These are phyloP conservation scores for Podila epicladia DNA, from an alignment of 192 early-diverging fungal genomes.

Conservation along the genomic window DNA sequence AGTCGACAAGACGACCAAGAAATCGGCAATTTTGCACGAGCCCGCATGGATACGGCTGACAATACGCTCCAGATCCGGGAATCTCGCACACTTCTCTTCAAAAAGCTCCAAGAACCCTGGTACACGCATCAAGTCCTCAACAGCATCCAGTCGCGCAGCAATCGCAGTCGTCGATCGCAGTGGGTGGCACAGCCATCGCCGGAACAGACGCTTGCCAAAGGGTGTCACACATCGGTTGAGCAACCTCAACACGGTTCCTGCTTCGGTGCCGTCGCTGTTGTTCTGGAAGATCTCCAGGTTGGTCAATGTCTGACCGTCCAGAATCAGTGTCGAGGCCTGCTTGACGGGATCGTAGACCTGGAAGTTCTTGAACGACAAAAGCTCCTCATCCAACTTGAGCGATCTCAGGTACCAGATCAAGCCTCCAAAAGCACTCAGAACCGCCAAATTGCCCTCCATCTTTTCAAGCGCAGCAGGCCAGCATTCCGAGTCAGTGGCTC, in stretches of 20 bases:
- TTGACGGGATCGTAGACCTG: slow-evolving; percentile 85
- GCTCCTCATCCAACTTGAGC: slow-evolving; percentile 86
- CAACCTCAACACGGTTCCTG: slow-evolving; percentile 87
- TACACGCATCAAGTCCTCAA: slow-evolving; percentile 80
- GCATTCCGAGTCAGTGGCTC: slow-evolving; percentile 22
- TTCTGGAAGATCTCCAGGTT: slow-evolving; percentile 95
- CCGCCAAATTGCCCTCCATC: slow-evolving; percentile 21
- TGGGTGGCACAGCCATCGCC: slow-evolving; percentile 92
- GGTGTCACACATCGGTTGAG: slow-evolving; percentile 88
- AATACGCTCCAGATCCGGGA: slow-evolving; percentile 92
- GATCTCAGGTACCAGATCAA: slow-evolving; percentile 89
- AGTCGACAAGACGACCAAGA: slow-evolving; percentile 71
- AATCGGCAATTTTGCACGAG: slow-evolving; percentile 87
- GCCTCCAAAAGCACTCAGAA: slow-evolving; percentile 69
- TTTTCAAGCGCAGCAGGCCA: slow-evolving; percentile 39
- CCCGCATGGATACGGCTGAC: slow-evolving; percentile 92
- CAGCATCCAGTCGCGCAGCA: slow-evolving; percentile 85
- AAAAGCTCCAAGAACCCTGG: slow-evolving; percentile 61
- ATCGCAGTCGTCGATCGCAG: slow-evolving; percentile 74
- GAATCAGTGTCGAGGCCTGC: slow-evolving; percentile 74
- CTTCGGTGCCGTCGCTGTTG: slow-evolving; percentile 71
- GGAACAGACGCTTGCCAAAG: slow-evolving; percentile 86
- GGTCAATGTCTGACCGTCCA: slow-evolving; percentile 93
- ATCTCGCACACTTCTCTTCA: slow-evolving; percentile 50
- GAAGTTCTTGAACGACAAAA: slow-evolving; percentile 89